A percentile compares a stretch with the other conserved stretches of the same genome.
Conservation (phyloP, 164 flowering plant genomes). For the Malania oleifera region DNA sequence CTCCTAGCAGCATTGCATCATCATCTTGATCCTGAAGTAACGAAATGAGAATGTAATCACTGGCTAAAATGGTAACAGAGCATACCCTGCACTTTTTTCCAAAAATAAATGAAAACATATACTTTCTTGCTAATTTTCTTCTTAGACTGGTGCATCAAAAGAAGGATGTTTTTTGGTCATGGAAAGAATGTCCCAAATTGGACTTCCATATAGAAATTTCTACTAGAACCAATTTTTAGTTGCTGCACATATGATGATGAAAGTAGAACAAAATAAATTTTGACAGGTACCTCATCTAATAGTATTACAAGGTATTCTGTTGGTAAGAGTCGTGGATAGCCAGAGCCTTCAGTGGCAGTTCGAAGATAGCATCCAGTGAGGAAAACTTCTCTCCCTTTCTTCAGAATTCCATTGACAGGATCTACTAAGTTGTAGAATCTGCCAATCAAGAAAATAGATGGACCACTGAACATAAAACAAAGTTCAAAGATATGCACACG, state of each 20-base stretch:
- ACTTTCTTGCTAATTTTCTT: background rate
- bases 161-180: background rate
- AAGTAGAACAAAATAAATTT: background rate
- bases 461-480: constrained; percentile 4
- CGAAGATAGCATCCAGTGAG: constrained; percentile 88
- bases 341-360: constrained; percentile 52
- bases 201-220: background rate
- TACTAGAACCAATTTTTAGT: too few species aligned
- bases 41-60: constrained; percentile 3
- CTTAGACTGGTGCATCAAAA: background rate
- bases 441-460: constrained; percentile 8
- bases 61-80: background rate
- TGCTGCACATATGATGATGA: background rate
- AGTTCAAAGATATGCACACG: too few species aligned
- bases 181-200: background rate
- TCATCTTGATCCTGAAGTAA: constrained; percentile 75
- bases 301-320: constrained; percentile 82
- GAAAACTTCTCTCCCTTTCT: constrained; percentile 75
- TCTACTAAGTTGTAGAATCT: constrained; percentile 78
- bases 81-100: background rate
- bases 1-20: constrained; percentile 89
- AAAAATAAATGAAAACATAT: background rate
- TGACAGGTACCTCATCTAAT: constrained; percentile 68
- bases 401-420: constrained; percentile 56
- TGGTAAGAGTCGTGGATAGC: constrained; percentile 66